These are phyloP conservation scores for Phyllosticta citriasiana DNA, from an alignment of 2,329 filamentous ascomycete genomes.

Conservation along the genomic window DNA sequence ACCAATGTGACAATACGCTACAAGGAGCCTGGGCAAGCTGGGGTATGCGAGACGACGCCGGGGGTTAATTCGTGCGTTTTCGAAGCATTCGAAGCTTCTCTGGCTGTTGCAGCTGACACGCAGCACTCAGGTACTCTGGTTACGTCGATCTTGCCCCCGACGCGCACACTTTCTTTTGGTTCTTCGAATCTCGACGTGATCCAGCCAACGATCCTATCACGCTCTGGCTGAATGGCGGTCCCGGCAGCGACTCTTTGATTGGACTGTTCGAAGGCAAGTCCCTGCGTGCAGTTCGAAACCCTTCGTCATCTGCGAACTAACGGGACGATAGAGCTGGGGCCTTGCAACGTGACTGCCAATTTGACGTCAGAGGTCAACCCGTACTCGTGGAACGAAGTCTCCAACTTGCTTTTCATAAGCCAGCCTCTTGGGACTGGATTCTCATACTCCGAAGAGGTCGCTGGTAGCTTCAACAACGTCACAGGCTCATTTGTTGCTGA, in stretches of 20 bases:
- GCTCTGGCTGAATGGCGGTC: slow-evolving; percentile 45
- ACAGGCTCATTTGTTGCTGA: slow-evolving; percentile 39
- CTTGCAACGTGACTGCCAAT: slow-evolving; percentile 30
- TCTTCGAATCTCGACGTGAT: slow-evolving; percentile 42
- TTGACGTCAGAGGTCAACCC: slow-evolving; percentile 38
- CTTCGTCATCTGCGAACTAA: neutral
- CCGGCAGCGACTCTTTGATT: slow-evolving; percentile 44
- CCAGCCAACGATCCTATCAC: slow-evolving; percentile 39
- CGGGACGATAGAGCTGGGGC: slow-evolving; percentile 24
- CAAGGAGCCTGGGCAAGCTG: slow-evolving; percentile 40
- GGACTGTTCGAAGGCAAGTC: slow-evolving; percentile 42
- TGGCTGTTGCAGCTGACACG: neutral
- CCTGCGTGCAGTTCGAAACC: neutral
- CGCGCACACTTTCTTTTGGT: slow-evolving; percentile 37
- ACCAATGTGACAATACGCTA: slow-evolving; percentile 39
- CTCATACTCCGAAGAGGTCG: slow-evolving; percentile 31
- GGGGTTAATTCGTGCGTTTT: slow-evolving; percentile 35
- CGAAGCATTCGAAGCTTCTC: neutral
- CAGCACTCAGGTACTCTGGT: slow-evolving; percentile 30
- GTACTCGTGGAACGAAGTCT: slow-evolving; percentile 50
- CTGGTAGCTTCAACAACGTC: slow-evolving; percentile 25
- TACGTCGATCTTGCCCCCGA: slow-evolving; percentile 29
- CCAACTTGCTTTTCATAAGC: slow-evolving; percentile 52
- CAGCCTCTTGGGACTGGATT: slow-evolving; percentile 52
- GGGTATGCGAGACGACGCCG: slow-evolving; percentile 43